Percentiles rank a stretch among this genome's conserved stretches.
Conservation (phyloP, 345 rosid genomes). For the Heritiera littoralis region DNA sequence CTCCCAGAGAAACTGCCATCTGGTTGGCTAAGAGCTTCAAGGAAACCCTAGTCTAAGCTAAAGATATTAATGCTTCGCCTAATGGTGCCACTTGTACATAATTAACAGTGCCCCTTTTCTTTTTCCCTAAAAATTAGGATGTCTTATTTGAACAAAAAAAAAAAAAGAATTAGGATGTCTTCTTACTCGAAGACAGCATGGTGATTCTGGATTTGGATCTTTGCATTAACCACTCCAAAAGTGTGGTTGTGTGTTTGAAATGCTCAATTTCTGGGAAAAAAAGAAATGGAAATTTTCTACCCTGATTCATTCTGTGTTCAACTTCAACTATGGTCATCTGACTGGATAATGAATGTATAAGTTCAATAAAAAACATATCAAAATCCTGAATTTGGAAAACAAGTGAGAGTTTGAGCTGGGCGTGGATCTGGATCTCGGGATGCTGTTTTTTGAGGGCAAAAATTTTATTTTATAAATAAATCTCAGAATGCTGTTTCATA, state of each 20-base stretch:
- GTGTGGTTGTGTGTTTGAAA: not conserved
- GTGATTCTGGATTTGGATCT: constrained; percentile 17
- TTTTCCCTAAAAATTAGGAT: not conserved
- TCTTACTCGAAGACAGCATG: constrained; percentile 4
- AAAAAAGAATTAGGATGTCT: constrained; percentile 15
- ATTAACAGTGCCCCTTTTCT: not conserved
- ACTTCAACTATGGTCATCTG: too few species aligned
- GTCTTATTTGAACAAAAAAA: too few species aligned
- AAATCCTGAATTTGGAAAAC: not conserved
- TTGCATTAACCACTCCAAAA: constrained; percentile 10
- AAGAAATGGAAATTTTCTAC: not conserved
- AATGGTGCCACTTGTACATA: constrained; percentile 20
- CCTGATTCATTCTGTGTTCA: too few species aligned
- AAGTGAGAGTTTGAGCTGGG: too few species aligned
- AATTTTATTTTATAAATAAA: too few species aligned
- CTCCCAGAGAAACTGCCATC: constrained; percentile 95
- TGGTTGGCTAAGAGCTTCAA: constrained; percentile 99
- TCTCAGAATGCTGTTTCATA: too few species aligned
- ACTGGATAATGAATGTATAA: too few species aligned
- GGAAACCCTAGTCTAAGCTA: constrained; percentile 52
- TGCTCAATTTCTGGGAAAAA: not conserved
- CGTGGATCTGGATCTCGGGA: not conserved
- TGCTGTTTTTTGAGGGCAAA: too few species aligned
- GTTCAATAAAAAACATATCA: too few species aligned
- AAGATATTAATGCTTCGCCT: not conserved